Percentiles rank a stretch among this genome's conserved stretches.
Evolutionary conservation across 768 basidiomycete species (phyloP).

Genomic region (Mycena epipterygia): DNA sequence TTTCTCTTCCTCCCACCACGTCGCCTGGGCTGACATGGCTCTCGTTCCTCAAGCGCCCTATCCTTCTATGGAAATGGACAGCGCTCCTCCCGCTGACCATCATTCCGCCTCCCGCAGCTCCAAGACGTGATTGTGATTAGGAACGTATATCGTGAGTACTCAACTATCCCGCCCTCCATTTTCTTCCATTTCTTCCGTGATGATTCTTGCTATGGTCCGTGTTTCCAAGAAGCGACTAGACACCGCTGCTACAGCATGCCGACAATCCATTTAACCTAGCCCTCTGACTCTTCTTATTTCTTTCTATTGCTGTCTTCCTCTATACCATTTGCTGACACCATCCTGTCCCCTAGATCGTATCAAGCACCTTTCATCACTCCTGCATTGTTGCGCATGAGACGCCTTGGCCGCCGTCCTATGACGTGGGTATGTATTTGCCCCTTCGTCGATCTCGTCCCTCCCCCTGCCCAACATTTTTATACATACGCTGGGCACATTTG

Average conservation of each 20-base stretch:
- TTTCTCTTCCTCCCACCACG: constrained; percentile 4
- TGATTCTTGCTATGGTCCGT: constrained; percentile 94
- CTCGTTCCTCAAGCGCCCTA: neutral
- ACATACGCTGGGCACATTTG: too few species aligned
- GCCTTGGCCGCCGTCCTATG: too few species aligned
- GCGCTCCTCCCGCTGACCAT: neutral
- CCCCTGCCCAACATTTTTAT: too few species aligned
- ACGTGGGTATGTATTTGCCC: too few species aligned
- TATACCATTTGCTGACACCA: constrained; percentile 1
- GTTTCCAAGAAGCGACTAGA: constrained; percentile 97
- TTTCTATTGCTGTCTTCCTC: neutral
- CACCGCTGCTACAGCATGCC: constrained; percentile 85
- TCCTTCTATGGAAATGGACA: neutral
- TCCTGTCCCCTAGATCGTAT: neutral
- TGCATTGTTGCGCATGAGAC: too few species aligned
- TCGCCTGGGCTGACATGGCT: too few species aligned
- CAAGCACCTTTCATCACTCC: too few species aligned
- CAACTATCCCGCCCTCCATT: neutral
- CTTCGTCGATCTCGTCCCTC: too few species aligned
- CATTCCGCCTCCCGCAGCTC: neutral
- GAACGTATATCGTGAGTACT: constrained; percentile 20
- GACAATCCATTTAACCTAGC: constrained; percentile 77
- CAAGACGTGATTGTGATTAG: constrained; percentile 4
- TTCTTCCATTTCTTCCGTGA: constrained; percentile 52
- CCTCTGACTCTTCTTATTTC: constrained; percentile 66